Evolutionary conservation across 441 rosid species (phyloP).

Genomic region (Kokia cookei): DNA sequence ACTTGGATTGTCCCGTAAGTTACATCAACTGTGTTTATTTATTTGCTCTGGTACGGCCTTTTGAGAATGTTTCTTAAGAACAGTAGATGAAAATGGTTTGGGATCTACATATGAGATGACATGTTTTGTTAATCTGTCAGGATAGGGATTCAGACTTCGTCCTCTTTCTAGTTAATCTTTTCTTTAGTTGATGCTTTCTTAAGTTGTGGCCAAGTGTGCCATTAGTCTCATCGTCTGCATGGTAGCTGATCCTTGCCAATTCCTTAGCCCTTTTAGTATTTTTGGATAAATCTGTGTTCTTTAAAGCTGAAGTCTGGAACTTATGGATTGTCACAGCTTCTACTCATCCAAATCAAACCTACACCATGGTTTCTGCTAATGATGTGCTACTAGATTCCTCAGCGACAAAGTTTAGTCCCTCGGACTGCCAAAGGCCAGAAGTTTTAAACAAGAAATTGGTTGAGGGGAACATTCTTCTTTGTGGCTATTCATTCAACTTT

Average conservation of each 20-base stretch:
- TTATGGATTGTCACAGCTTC: constrained; percentile 60
- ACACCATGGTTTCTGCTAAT: constrained; percentile 87
- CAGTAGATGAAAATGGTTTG: background rate
- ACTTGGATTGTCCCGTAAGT: constrained; percentile 83
- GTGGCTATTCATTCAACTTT: constrained; percentile 98
- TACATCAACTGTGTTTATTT: background rate
- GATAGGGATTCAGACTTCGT: background rate
- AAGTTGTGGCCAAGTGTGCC: background rate
- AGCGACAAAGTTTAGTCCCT: constrained; percentile 61
- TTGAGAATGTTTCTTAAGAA: background rate
- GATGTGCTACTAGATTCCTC: constrained; percentile 87
- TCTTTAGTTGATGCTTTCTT: background rate
- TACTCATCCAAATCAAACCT: constrained; percentile 66
- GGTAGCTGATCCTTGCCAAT: background rate
- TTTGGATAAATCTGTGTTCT: constrained; percentile 3
- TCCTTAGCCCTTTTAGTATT: background rate
- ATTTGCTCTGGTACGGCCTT: background rate
- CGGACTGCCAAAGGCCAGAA: constrained; percentile 97
- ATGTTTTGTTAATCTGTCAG: background rate
- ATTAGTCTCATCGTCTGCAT: too few species aligned
- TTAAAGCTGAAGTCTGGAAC: constrained; percentile 6
- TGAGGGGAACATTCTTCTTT: constrained; percentile 88
- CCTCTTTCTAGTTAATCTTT: constrained; percentile 1
- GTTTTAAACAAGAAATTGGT: constrained; percentile 72
- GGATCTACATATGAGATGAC: background rate